These are phyloP conservation scores for Acanthochlamys bracteata DNA, from an alignment of 106 monocot genomes.

Conservation along the genomic window DNA sequence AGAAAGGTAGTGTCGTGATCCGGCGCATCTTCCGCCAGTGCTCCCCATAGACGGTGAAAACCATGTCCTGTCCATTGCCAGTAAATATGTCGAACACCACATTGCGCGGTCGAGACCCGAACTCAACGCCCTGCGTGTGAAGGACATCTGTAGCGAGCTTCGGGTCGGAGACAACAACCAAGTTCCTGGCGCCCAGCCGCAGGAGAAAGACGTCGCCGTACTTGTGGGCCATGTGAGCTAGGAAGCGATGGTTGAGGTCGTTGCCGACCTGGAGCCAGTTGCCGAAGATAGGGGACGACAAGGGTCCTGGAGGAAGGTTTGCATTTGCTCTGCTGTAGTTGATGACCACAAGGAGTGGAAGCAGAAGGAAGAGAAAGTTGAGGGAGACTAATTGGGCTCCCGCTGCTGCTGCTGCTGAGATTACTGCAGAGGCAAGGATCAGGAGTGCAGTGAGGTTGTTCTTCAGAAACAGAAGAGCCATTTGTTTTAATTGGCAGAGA, in stretches of 20 bases:
- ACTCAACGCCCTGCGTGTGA: slow-evolving; percentile 58
- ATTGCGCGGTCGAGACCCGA: slow-evolving; percentile 52
- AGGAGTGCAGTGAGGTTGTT: slow-evolving; percentile 10
- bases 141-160: slow-evolving; percentile 42
- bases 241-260: slow-evolving; percentile 48
- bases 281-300: slow-evolving; percentile 43
- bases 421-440: slow-evolving; percentile 7
- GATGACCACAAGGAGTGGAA: slow-evolving; percentile 4
- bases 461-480: slow-evolving; percentile 12
- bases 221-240: slow-evolving; percentile 22
- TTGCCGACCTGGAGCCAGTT: slow-evolving; percentile 62
- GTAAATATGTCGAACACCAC: slow-evolving; percentile 58
- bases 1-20: slow-evolving; percentile 62
- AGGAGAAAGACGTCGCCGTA: slow-evolving; percentile 47
- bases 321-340: slow-evolving; percentile 24
- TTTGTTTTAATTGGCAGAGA: slow-evolving; percentile 7
- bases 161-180: slow-evolving; percentile 46
- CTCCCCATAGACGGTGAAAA: slow-evolving; percentile 58
- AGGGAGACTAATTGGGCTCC: slow-evolving; percentile 14
- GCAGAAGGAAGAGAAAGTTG: not conserved
- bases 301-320: slow-evolving; percentile 38
- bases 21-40: slow-evolving; percentile 66
- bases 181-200: slow-evolving; percentile 41
- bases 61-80: slow-evolving; percentile 60
- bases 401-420: no score